phyloP scores from a whole-genome alignment of 164 flowering plant genomes.

The Vitis rotundifolia region DNA sequence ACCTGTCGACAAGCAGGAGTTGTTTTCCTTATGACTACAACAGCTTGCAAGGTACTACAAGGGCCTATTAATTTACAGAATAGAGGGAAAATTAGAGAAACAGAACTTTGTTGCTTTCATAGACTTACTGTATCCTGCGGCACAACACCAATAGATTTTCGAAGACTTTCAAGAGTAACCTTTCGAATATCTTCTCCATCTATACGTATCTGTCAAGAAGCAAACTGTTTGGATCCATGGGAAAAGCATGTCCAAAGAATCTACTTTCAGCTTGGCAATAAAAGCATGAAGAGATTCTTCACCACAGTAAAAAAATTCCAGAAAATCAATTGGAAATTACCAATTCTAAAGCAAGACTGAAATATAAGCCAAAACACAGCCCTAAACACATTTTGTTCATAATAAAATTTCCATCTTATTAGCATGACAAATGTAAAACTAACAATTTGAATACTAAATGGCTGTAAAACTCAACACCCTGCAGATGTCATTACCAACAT shows the following conservation, averaged over 20 bases:
- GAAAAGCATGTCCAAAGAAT: not conserved
- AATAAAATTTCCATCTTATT: too few species aligned
- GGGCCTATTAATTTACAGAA: not conserved
- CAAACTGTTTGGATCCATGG: not conserved
- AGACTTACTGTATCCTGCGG: slow-evolving; percentile 93
- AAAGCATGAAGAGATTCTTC: not conserved
- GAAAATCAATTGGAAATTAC: too few species aligned
- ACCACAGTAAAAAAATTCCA: not conserved
- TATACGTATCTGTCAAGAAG: slow-evolving; percentile 64
- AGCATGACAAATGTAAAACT: too few species aligned
- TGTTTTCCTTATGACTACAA: slow-evolving; percentile 3
- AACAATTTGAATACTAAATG: too few species aligned
- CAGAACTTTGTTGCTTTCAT: not conserved
- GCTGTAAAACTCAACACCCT: too few species aligned
- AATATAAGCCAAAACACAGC: too few species aligned
- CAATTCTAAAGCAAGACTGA: too few species aligned
- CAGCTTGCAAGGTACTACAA: slow-evolving; percentile 1
- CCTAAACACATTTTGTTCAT: too few species aligned
- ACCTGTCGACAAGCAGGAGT: slow-evolving; percentile 51
- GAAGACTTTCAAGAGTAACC: slow-evolving; percentile 75
- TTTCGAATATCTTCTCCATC: slow-evolving; percentile 82
- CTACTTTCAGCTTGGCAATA: not conserved
- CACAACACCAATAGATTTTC: slow-evolving; percentile 87
- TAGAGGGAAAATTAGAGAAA: not conserved
- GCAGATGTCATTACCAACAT: too few species aligned